These are phyloP conservation scores for sweet orange (Citrus sinensis) DNA, from an alignment of 345 rosid genomes.

Conservation along the genomic window DNA sequence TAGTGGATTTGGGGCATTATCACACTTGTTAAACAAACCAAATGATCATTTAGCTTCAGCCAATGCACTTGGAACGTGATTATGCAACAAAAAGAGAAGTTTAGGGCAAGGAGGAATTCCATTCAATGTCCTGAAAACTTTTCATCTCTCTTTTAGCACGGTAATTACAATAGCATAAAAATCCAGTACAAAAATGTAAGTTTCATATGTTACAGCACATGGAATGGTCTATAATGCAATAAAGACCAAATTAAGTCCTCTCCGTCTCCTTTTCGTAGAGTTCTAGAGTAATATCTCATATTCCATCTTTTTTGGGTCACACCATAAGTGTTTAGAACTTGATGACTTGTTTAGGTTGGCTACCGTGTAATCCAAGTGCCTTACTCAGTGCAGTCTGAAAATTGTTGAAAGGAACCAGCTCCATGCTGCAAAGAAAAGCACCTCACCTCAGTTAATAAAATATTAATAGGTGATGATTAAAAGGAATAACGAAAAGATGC, in stretches of 20 bases:
- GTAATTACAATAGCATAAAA: not conserved
- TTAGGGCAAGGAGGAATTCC: not conserved
- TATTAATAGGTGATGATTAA: not conserved
- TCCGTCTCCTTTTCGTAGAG: not conserved
- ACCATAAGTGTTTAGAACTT: constrained; percentile 35
- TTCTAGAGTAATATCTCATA: not conserved
- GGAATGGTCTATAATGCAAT: not conserved
- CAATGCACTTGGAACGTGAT: too few relatives aligned
- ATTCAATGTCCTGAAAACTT: not conserved
- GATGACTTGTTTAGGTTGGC: constrained; percentile 87
- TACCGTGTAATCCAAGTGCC: constrained; percentile 74
- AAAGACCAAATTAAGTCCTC: not conserved
- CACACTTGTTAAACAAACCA: not conserved
- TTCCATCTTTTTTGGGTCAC: not conserved
- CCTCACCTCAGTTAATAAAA: not conserved
- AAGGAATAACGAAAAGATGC: not conserved
- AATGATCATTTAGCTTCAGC: not conserved
- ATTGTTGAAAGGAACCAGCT: constrained; percentile 59
- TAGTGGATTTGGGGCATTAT: not conserved
- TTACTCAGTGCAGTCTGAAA: constrained; percentile 61
- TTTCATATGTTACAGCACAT: not conserved
- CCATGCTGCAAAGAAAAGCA: constrained; percentile 48
- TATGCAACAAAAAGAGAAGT: not conserved
- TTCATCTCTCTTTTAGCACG: not conserved
- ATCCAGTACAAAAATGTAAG: not conserved